A percentile compares a stretch with the other conserved stretches of the same genome.
Evolutionary conservation across 768 basidiomycete genomes (phyloP).

Genomic region (Rhizopogon vinicolor): DNA sequence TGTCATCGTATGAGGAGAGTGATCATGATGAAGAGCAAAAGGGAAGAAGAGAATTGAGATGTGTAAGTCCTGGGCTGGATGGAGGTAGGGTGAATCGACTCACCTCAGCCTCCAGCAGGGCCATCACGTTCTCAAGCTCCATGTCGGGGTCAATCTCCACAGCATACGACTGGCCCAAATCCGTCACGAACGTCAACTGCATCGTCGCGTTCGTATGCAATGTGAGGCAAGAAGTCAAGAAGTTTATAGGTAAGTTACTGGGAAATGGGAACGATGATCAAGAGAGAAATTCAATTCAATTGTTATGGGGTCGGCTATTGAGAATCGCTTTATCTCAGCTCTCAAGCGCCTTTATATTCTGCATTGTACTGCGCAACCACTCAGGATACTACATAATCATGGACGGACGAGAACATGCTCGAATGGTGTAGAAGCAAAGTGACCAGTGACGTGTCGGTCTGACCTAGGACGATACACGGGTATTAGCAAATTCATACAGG

Average conservation of each 20-base stretch:
- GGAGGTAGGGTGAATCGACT: constrained; percentile 19
- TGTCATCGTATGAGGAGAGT: not conserved
- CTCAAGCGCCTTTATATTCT: not conserved
- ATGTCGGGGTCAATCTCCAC: constrained; percentile 88
- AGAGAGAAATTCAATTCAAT: not conserved
- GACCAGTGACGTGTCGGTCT: not conserved
- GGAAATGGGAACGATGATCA: not conserved
- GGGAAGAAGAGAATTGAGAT: not conserved
- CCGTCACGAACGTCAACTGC: constrained; percentile 70
- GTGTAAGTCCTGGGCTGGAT: constrained; percentile 2
- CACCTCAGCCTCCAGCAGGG: constrained; percentile 93
- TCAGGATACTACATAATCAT: not conserved
- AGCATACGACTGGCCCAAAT: constrained; percentile 55
- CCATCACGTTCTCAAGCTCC: constrained; percentile 91
- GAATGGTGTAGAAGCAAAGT: not conserved
- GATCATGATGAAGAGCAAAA: not conserved
- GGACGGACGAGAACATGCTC: not conserved
- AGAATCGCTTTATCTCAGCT: not conserved
- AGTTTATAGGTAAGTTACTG: not conserved
- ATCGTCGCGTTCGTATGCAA: constrained; percentile 30
- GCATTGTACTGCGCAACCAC: not conserved
- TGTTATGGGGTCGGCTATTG: not conserved
- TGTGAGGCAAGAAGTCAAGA: not conserved
- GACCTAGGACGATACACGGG: not conserved
- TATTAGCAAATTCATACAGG: not conserved